Evolutionary conservation across 2,329 filamentous ascomycete genomes (phyloP), one percentile per base, ranked within the genome.

Genomic region (Venturia pyrina): DNA sequence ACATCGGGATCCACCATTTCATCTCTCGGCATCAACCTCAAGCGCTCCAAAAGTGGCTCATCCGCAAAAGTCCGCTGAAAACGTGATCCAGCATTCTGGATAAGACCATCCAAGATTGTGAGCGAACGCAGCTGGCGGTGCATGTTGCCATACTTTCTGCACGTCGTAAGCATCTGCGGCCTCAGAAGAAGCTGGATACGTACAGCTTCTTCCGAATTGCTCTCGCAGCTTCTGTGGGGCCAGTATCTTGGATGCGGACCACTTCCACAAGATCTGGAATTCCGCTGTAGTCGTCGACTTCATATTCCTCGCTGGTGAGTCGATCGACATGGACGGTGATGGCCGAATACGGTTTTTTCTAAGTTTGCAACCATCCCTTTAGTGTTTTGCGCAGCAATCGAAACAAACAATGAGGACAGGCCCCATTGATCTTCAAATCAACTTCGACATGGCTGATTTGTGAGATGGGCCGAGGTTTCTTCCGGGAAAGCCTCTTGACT

Each of bases 221-320:
- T 73, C 95, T 87, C 65, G 93, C 91, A 67, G 93, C 93, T 80
- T 99, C 95, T 15, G 86, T 85, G 1, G 95, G 91, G 0, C 95
- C 95, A 7, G 90, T 89, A 34, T 85, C 83, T 77, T 99, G 95
- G 67, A 99, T 86, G 70, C 90, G 89, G 74, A 99, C 90, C 66
- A 95, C 91, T 77, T 99, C 95, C 69, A 98, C 90, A 32, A 99
- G 86, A 72, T 98, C 93, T 50, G 93, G 90, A 69, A 99, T 91
- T 32, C 93, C 95, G 71, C 90, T 89, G 46, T 96, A 82, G 75
- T 98, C 93, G 75, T 98, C 91, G 74, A 96, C 91, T 68, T 96
- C 89, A 77, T 90, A 96, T 68, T 89, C 82, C 77, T 97, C 93
- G 72, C 90, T 89, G 1, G 93, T 98, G 71, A 98, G 84, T 67